Evolutionary conservation across 768 basidiomycete genomes (phyloP), one percentile per base, ranked within the genome.

Genomic region (Crucibulum laeve): DNA sequence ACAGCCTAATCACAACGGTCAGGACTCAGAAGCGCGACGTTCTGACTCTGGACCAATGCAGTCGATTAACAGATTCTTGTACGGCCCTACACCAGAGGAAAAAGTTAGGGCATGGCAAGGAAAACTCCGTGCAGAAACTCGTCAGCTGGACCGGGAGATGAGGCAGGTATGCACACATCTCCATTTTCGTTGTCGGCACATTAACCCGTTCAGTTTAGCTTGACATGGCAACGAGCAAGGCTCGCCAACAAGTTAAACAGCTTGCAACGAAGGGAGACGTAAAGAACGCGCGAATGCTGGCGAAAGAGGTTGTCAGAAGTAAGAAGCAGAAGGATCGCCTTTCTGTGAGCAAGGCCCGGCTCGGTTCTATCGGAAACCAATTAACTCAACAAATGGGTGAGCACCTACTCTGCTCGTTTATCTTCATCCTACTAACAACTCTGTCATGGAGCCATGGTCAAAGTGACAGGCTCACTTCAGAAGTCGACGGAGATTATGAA

Each of bases 401-500:
- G 85, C 68, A 19, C 2, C 19, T 25, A 26, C 11, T 18, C n/a
- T 28, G n/a, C 11, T 19, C n/a, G 24, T n/a, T 40, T 14, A 28
- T 42, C 5, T 8, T 42, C 17, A 5, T 49, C 19, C 36, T 39
- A 22, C 38, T 25, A 26, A 39, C 38, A 47, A 33, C 23, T 40
- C 14, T 32, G 26, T 25, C 17, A 4, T 8, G 22, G 52, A 98
- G 96, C 96, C 0, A 88, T 97, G 86, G 65, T 84, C 50, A 99
- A 98, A 69, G 91, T 98, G 30, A 97, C 96, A 6, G 96, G 96
- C n/a, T 81, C 94, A 4, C 70, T 99, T 48, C 95, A 97, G 67
- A 96, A 93, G 64, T 96, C 93, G 5, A 93, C 95, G 1, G 94
- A 98, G 62, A 97, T 98, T 48, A 98, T 99, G 94, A 98, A 88